Conservation (phyloP, 441 rosid species). For the Jatropha multifida region DNA sequence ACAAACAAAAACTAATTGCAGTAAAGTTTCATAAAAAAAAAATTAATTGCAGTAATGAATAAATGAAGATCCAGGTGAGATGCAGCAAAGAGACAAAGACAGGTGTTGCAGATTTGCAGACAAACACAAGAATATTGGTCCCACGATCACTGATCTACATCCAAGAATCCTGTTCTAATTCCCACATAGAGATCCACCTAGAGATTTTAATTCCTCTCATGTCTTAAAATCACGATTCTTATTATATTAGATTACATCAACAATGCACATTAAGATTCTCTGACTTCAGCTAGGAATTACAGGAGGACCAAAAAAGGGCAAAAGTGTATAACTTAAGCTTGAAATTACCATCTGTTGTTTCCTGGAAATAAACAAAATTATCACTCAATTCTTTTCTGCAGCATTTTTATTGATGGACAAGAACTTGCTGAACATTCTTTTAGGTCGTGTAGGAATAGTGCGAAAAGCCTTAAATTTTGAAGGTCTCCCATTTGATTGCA, state of each 20-base stretch:
- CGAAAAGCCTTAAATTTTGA: constrained; percentile 73
- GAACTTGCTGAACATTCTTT: constrained; percentile 83
- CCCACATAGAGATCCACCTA: constrained; percentile 16
- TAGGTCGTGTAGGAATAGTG: constrained; percentile 71
- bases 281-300: constrained; percentile 39
- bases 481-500: constrained; percentile 56
- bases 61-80: constrained; percentile 31
- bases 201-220: constrained; percentile 17
- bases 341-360: constrained; percentile 28
- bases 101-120: constrained; percentile 31
- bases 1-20: neutral
- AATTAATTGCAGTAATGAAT: constrained; percentile 14
- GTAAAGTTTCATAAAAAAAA: neutral
- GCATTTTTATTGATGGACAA: constrained; percentile 70
- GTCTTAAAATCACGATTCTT: constrained; percentile 30
- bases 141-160: constrained; percentile 21
- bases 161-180: neutral
- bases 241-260: constrained; percentile 39
- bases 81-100: constrained; percentile 32
- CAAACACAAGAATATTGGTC: constrained; percentile 29
- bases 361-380: constrained; percentile 33
- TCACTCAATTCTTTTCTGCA: constrained; percentile 55
- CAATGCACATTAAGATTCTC: constrained; percentile 40
- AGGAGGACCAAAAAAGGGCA: constrained; percentile 16
- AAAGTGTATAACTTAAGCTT: constrained; percentile 34